Conservation (phyloP, 1,139 yeast species). For the Suhomyces panamericanus region DNA sequence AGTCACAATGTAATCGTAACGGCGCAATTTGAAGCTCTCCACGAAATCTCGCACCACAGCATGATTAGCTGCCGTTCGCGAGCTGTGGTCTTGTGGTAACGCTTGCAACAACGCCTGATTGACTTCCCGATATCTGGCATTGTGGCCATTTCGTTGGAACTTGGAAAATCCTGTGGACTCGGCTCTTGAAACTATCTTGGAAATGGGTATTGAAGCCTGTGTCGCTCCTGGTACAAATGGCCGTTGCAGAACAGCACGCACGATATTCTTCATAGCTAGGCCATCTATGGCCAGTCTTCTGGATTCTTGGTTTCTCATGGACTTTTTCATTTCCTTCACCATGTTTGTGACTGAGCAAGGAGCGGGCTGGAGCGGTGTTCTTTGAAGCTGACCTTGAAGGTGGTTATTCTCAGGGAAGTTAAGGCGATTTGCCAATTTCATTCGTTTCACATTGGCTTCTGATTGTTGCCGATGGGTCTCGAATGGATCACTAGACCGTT, state of each 20-base stretch:
- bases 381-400: background rate
- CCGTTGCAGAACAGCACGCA: conserved; percentile 1
- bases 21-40: conserved; percentile 24
- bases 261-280: background rate
- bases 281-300: background rate
- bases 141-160: conserved; percentile 7
- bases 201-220: conserved; percentile 1
- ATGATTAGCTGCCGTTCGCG: background rate
- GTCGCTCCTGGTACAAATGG: background rate
- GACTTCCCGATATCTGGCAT: conserved; percentile 7
- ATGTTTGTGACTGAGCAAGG: background rate
- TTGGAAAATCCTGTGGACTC: background rate
- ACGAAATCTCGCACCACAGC: conserved; percentile 12
- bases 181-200: conserved; percentile 4
- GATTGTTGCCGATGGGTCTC: conserved; percentile 17
- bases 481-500: conserved; percentile 18
- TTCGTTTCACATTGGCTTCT: conserved; percentile 19
- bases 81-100: conserved; percentile 1
- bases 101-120: background rate
- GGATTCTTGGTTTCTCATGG: background rate
- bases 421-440: conserved; percentile 18
- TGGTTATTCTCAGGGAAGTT: conserved; percentile 4
- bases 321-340: background rate
- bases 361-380: conserved; percentile 3
- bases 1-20: conserved; percentile 21